Conservation (phyloP, 1,284 basidiomycete species). For the Phellinidium pouzarii region DNA sequence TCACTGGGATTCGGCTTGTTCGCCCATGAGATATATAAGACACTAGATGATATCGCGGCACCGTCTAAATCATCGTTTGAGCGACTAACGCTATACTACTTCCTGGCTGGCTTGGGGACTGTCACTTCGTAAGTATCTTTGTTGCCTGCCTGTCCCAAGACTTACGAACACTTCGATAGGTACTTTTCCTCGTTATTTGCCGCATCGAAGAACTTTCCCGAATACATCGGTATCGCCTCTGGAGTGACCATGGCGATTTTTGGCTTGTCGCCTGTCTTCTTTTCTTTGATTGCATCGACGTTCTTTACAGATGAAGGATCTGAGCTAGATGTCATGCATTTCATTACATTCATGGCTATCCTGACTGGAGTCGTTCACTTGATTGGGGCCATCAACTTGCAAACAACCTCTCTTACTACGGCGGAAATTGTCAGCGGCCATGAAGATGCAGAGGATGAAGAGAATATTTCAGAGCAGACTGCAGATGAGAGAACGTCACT, state of each 20-base stretch:
- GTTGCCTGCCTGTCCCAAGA: background rate
- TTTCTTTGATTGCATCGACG: constrained; percentile 55
- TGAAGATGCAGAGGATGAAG: constrained; percentile 13
- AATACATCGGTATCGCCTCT: constrained; percentile 56
- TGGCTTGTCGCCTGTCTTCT: constrained; percentile 67
- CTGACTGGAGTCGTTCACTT: constrained; percentile 47
- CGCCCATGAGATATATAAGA: constrained; percentile 45
- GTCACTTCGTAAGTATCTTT: constrained; percentile 56
- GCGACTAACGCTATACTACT: constrained; percentile 51
- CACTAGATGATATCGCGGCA: constrained; percentile 32
- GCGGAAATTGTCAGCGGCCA: background rate
- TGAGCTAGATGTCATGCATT: constrained; percentile 49
- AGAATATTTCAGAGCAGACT: constrained; percentile 1
- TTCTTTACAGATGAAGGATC: constrained; percentile 46
- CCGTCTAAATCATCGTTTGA: constrained; percentile 41
- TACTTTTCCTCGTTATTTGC: constrained; percentile 70
- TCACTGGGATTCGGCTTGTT: constrained; percentile 54
- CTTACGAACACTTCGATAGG: constrained; percentile 31
- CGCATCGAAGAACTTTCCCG: constrained; percentile 63
- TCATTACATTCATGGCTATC: constrained; percentile 50
- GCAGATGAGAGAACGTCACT: constrained; percentile 38
- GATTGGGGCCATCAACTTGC: constrained; percentile 43
- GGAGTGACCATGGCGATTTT: constrained; percentile 65
- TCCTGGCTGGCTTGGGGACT: constrained; percentile 56
- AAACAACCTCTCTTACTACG: constrained; percentile 18